Conservation (phyloP, 176 grass and related monocot species). For the Rhynchospora pubera region DNA sequence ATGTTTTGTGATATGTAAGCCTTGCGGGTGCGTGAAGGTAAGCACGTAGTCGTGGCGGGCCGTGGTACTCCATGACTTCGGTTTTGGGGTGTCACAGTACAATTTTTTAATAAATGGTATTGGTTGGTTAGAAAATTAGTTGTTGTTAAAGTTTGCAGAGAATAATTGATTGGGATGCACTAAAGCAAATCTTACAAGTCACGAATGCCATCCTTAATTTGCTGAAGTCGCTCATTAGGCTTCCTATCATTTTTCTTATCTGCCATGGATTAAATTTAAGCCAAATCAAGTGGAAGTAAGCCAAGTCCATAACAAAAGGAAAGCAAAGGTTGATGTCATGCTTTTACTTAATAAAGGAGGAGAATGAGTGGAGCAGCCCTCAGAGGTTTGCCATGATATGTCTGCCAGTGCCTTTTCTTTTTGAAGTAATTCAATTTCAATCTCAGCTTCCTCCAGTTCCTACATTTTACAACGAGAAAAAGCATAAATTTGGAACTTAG, state of each 20-base stretch:
- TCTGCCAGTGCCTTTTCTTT: constrained; percentile 45
- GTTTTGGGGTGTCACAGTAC: not conserved
- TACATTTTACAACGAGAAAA: constrained; percentile 29
- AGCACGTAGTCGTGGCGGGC: no score
- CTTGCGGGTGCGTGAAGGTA: no score
- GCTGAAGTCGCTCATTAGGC: constrained; percentile 49
- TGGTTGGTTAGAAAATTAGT: not conserved
- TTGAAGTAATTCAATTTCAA: constrained; percentile 84
- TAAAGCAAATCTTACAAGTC: constrained; percentile 61
- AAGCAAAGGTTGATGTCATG: not conserved
- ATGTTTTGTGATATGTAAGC: no score
- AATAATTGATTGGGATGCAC: constrained; percentile 19
- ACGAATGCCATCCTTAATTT: constrained; percentile 59
- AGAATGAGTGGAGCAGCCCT: constrained; percentile 30
- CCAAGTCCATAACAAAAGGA: not conserved
- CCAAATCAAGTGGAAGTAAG: not conserved
- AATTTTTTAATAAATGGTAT: not conserved
- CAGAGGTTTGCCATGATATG: constrained; percentile 9
- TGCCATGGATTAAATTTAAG: constrained; percentile 33
- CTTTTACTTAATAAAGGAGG: not conserved
- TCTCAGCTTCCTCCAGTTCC: constrained; percentile 96
- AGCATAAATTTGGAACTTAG: constrained; percentile 11
- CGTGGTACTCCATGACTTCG: no score
- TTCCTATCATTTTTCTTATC: constrained; percentile 46
- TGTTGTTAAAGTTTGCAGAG: not conserved